Percentiles rank a stretch among this genome's conserved stretches.
phyloP scores from a whole-genome alignment of 2,329 filamentous ascomycete species.

The Hirsutella minnesotensis region DNA sequence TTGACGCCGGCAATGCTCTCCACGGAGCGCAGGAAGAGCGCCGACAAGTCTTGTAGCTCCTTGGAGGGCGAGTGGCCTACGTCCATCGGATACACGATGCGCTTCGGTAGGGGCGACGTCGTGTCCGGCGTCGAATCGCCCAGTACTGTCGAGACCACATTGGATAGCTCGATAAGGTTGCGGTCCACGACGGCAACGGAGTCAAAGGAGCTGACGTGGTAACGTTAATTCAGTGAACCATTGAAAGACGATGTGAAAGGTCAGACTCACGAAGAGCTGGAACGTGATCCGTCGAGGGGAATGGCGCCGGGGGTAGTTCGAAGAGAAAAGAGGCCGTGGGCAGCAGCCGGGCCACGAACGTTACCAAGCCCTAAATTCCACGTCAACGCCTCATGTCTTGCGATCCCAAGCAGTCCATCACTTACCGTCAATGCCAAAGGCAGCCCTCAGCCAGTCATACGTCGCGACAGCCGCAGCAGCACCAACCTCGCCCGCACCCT shows the following conservation, averaged over 20 bases:
- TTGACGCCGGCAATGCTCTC: conserved; percentile 11
- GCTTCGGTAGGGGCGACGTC: conserved; percentile 3
- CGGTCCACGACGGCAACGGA: conserved; percentile 12
- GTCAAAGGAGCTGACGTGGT: conserved; percentile 7
- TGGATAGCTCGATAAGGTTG: conserved; percentile 13
- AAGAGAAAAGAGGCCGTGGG: conserved; percentile 19
- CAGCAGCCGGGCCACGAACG: conserved; percentile 8
- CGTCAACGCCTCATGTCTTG: background rate
- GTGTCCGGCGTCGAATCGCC: background rate
- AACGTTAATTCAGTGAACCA: no score
- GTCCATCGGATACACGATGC: conserved; percentile 16
- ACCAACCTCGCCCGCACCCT: conserved; percentile 24
- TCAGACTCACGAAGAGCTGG: conserved; percentile 11
- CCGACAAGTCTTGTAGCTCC: conserved; percentile 5
- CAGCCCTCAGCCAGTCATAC: conserved; percentile 29
- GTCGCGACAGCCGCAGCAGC: conserved; percentile 23
- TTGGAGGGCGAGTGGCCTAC: conserved; percentile 5
- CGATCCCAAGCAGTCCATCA: background rate
- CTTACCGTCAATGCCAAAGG: conserved; percentile 23
- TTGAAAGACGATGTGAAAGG: no score
- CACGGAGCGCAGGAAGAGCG: conserved; percentile 13
- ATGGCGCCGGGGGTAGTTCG: conserved; percentile 8
- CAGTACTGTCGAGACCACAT: conserved; percentile 8
- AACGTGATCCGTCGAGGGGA: conserved; percentile 6
- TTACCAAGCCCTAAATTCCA: conserved; percentile 9